phyloP scores from a whole-genome alignment of 2,329 filamentous ascomycete species.

The Lachnellula arida region DNA sequence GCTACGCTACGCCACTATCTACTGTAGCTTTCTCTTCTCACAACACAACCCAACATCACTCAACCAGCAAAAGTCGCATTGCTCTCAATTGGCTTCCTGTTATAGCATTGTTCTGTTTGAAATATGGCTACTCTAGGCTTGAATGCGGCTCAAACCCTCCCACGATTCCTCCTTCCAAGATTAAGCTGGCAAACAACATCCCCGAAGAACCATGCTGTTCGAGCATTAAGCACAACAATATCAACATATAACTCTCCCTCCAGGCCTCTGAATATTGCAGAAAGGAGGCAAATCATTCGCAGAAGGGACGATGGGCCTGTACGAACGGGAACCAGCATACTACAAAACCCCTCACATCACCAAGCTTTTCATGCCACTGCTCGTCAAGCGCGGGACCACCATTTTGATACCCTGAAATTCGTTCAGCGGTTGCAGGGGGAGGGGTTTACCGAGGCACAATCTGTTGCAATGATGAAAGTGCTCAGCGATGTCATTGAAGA shows the following conservation, averaged over 20 bases:
- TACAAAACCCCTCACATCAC: conserved; percentile 16
- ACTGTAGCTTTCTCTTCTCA: background rate
- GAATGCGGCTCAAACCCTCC: conserved; percentile 20
- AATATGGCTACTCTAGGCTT: conserved; percentile 27
- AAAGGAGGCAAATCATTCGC: background rate
- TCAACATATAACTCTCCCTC: conserved; percentile 8
- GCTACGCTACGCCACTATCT: too few relatives aligned
- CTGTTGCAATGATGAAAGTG: conserved; percentile 97
- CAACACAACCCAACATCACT: background rate
- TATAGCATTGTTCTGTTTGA: background rate
- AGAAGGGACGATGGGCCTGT: conserved; percentile 5
- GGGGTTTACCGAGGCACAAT: conserved; percentile 92
- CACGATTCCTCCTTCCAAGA: conserved; percentile 30
- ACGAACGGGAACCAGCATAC: conserved; percentile 12
- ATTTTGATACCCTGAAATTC: conserved; percentile 98
- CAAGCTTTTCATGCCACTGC: conserved; percentile 65
- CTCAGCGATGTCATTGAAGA: conserved; percentile 96
- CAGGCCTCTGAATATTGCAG: background rate
- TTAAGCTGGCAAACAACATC: conserved; percentile 31
- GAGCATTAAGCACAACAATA: conserved; percentile 22
- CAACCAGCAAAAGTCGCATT: background rate
- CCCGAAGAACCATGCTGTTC: conserved; percentile 16
- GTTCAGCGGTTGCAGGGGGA: conserved; percentile 85
- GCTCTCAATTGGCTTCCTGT: background rate
- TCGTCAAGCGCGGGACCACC: conserved; percentile 67